phyloP scores from a whole-genome alignment of 23 red algal genomes.

The Gracilaria caudata region DNA sequence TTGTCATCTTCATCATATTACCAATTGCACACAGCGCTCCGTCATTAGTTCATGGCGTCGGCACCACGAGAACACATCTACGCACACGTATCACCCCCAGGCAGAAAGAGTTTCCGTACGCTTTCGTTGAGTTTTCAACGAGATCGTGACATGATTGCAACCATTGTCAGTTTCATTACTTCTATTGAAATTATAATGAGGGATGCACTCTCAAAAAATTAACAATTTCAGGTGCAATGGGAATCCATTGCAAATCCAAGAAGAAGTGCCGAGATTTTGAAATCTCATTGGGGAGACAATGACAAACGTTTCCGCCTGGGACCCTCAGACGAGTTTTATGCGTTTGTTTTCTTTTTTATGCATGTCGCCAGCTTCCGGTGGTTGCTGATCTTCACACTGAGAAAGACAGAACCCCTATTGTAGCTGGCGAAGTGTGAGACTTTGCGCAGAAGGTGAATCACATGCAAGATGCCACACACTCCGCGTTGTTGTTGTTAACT shows the following conservation, averaged over 20 bases:
- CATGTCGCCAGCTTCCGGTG: constrained; percentile 45
- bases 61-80: neutral
- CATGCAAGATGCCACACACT: constrained; percentile 75
- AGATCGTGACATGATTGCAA: too few relatives aligned
- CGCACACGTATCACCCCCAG: neutral
- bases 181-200: too few relatives aligned
- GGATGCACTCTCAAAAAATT: too few relatives aligned
- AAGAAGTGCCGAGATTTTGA: too few relatives aligned
- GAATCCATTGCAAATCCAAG: too few relatives aligned
- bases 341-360: constrained; percentile 45
- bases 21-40: neutral
- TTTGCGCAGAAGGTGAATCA: constrained; percentile 74
- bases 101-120: too few relatives aligned
- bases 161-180: too few relatives aligned
- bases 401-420: constrained; percentile 47
- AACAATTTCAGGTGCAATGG: too few relatives aligned
- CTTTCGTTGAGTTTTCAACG: too few relatives aligned
- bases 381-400: constrained; percentile 32
- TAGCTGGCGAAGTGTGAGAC: constrained; percentile 75
- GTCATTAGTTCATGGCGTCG: neutral
- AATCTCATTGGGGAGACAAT: too few relatives aligned
- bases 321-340: neutral
- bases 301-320: too few relatives aligned
- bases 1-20: neutral
- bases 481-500: constrained; percentile 87